Base-by-base conservation (phyloP, 2,329 filamentous ascomycete genomes). In the Aspergillus quadrilineatus region DNA sequence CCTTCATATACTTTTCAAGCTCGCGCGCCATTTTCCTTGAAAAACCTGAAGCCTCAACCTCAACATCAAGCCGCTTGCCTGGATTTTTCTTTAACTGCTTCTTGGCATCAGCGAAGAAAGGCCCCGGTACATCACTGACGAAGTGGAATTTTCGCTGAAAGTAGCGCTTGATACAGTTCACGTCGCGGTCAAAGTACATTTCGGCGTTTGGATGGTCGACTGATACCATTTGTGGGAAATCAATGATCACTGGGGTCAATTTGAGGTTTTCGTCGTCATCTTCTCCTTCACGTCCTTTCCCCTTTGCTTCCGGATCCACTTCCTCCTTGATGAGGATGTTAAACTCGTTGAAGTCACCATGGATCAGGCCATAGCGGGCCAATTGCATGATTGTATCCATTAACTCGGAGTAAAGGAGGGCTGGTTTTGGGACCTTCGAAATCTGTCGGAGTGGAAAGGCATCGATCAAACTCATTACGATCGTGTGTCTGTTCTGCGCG, bases 331-430 rank as follows among this genome's bases (percentile, higher is more conserved):
- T 87, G 34, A 99, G 79, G 62, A 99, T 93, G 73, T 99, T 99
- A 82, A 99, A 99, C 74, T 99, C 95, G 78, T 99, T 99, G 79
- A 95, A 99, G 72, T 99, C 94, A 60, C 94, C 94, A 71, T 99
- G 94, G 60, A 99, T 99, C 47, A 99, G 79, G 6, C 94, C 94
- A 64, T 92, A 86, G 60, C 85, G 85, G 5, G 94, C 93, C 41
- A 99, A 81, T 29, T 87, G 84, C 43, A 99, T 79, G 55, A 99
- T 91, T 65, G 97, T 84, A 42, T 85, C 82, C 68, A 99, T 95
- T 34, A 99, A 79, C 59, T 97, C 91, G n/a, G 87, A 87, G 71
- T 99, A 99, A 5, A 99, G 81, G n/a, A 78, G 78, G 2, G 91
- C 89, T 0, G 93, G 91, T 64, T 97, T 85, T 32, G 91, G 89